Evolutionary conservation across 1,284 basidiomycete species (phyloP).

Genomic region (Heterobasidion parviporum): DNA sequence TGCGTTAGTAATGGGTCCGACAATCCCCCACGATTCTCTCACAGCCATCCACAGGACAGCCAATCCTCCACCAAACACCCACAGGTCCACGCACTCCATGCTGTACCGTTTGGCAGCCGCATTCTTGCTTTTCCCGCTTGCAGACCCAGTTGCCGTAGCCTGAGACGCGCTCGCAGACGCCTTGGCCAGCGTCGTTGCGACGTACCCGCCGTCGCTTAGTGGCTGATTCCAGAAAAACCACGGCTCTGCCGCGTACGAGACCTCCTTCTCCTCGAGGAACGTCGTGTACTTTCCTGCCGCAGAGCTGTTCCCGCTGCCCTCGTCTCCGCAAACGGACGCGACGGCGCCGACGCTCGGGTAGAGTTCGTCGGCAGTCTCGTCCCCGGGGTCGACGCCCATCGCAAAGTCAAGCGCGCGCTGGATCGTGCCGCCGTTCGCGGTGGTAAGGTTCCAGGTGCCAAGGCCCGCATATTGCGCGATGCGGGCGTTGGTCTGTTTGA

Average conservation of each 20-base stretch:
- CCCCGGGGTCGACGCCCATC: conserved; percentile 31
- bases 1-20: too few species aligned
- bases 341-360: conserved; percentile 44
- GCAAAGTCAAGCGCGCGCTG: conserved; percentile 49
- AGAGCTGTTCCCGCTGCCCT: conserved; percentile 12
- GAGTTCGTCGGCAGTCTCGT: conserved; percentile 34
- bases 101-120: too few species aligned
- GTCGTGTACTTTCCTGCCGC: conserved; percentile 33
- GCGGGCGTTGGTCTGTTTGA: conserved; percentile 45
- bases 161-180: too few species aligned
- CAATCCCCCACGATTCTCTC: too few species aligned
- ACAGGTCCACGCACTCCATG: too few species aligned
- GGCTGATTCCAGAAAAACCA: conserved; percentile 51
- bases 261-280: conserved; percentile 28
- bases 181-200: neutral
- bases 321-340: conserved; percentile 46
- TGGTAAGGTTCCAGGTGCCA: conserved; percentile 39
- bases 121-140: too few species aligned
- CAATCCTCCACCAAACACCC: too few species aligned
- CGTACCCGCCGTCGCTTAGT: conserved; percentile 20
- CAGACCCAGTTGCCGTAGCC: too few species aligned
- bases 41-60: too few species aligned
- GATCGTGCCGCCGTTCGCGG: conserved; percentile 41
- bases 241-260: conserved; percentile 32
- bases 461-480: conserved; percentile 36